Evolutionary conservation across 805 yeast genomes (phyloP).

Genomic region (Candida chilensis): DNA sequence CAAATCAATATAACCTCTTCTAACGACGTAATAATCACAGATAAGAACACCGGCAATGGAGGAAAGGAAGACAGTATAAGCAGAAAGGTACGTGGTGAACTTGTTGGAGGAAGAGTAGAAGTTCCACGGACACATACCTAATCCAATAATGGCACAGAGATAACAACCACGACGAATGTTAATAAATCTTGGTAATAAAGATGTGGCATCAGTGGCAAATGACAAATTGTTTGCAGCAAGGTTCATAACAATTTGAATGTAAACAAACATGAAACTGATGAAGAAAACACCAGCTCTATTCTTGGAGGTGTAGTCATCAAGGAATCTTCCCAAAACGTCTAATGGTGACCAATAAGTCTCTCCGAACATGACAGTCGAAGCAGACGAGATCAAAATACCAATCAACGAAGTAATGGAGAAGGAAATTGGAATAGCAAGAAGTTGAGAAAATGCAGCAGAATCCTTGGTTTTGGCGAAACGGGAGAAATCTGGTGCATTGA

Average conservation of each 20-base stretch:
- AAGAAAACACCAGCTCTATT: constrained; percentile 77
- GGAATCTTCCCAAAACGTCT: constrained; percentile 59
- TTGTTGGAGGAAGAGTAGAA: constrained; percentile 58
- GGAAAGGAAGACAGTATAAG: constrained; percentile 75
- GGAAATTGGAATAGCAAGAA: constrained; percentile 62
- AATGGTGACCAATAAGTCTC: constrained; percentile 78
- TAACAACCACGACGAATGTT: constrained; percentile 77
- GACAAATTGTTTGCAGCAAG: constrained; percentile 64
- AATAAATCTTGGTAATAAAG: constrained; percentile 51
- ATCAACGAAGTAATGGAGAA: constrained; percentile 77
- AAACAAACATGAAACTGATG: constrained; percentile 58
- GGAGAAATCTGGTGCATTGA: constrained; percentile 85
- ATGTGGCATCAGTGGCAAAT: constrained; percentile 68
- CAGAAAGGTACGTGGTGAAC: constrained; percentile 73
- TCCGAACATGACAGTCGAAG: constrained; percentile 60
- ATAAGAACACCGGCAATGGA: constrained; percentile 74
- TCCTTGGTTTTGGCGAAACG: constrained; percentile 61
- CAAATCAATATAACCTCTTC: constrained; percentile 62
- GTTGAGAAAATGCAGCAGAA: constrained; percentile 47
- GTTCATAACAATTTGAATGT: constrained; percentile 75
- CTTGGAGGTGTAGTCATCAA: constrained; percentile 44
- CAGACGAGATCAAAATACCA: constrained; percentile 79
- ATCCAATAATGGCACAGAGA: constrained; percentile 64
- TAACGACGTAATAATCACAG: constrained; percentile 61
- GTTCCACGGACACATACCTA: constrained; percentile 79